phyloP scores from a whole-genome alignment of 192 early-diverging fungal species.

The Coemansia sp. region DNA sequence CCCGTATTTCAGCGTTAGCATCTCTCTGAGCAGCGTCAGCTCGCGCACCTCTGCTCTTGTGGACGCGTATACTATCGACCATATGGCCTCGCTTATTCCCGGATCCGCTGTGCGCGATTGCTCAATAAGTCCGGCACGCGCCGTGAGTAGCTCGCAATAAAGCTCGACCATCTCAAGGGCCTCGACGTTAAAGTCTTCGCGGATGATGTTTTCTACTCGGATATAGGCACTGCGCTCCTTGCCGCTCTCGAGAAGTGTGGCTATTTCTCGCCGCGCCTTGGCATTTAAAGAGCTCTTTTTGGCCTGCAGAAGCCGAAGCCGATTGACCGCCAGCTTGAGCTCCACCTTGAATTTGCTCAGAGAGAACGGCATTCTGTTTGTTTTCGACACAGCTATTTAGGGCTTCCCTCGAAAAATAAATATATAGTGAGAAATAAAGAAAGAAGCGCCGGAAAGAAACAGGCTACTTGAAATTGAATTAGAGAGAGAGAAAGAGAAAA shows the following conservation, averaged over 20 bases:
- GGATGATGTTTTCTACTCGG: slow-evolving; percentile 88
- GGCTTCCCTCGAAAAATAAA: too few relatives aligned
- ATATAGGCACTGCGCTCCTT: slow-evolving; percentile 87
- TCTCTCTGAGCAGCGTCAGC: slow-evolving; percentile 68
- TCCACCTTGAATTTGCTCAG: slow-evolving; percentile 71
- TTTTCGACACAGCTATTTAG: background rate
- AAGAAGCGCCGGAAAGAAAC: too few relatives aligned
- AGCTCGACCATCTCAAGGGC: slow-evolving; percentile 92
- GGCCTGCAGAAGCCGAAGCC: slow-evolving; percentile 82
- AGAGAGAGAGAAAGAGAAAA: background rate
- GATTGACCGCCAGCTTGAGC: slow-evolving; percentile 81
- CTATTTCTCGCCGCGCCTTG: slow-evolving; percentile 78
- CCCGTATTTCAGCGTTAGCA: slow-evolving; percentile 79
- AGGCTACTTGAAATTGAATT: too few relatives aligned
- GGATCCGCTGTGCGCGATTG: slow-evolving; percentile 78
- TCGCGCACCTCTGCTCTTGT: slow-evolving; percentile 84
- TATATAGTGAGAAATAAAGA: too few relatives aligned
- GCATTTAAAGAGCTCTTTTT: slow-evolving; percentile 78
- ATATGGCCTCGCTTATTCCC: slow-evolving; percentile 80
- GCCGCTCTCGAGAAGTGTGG: slow-evolving; percentile 69
- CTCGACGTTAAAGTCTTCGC: slow-evolving; percentile 90
- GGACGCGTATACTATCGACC: slow-evolving; percentile 90
- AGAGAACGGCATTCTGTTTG: slow-evolving; percentile 8
- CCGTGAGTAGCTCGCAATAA: slow-evolving; percentile 81
- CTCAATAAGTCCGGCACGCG: slow-evolving; percentile 86